Conservation (phyloP, 164 flowering plant species). For the Echeveria elegans region DNA sequence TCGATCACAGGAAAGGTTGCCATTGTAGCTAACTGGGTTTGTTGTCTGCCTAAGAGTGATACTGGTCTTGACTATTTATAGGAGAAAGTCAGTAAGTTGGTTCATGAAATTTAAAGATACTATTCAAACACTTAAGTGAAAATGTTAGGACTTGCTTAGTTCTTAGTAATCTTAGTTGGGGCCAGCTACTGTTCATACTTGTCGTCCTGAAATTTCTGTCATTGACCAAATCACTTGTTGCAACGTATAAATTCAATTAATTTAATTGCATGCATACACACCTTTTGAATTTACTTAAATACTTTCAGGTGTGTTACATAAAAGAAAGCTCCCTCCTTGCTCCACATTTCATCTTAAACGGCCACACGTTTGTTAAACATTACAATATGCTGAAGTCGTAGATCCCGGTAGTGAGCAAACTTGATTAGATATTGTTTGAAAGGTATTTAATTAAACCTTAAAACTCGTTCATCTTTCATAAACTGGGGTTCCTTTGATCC, state of each 20-base stretch:
- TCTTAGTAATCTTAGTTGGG: neutral
- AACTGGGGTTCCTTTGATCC: neutral
- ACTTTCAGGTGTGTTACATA: neutral
- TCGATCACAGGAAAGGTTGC: slow-evolving; percentile 1
- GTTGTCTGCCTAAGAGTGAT: neutral
- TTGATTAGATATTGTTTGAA: neutral
- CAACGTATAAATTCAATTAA: neutral
- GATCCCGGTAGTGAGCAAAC: neutral
- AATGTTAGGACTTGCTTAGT: neutral
- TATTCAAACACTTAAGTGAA: neutral
- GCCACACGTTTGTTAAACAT: neutral
- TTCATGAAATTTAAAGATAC: neutral
- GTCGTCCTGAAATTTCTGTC: neutral
- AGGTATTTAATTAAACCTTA: neutral
- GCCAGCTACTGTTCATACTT: neutral
- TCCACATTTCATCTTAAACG: neutral
- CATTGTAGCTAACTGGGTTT: neutral
- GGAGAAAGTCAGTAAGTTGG: neutral
- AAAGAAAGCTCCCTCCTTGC: neutral
- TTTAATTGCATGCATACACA: no score
- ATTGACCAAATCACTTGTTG: neutral
- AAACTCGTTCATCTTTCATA: neutral
- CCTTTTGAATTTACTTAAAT: neutral
- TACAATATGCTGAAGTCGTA: neutral
- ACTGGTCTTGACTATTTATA: neutral